Evolutionary conservation across 345 rosid genomes (phyloP).

Genomic region (Euphorbia peplus): DNA sequence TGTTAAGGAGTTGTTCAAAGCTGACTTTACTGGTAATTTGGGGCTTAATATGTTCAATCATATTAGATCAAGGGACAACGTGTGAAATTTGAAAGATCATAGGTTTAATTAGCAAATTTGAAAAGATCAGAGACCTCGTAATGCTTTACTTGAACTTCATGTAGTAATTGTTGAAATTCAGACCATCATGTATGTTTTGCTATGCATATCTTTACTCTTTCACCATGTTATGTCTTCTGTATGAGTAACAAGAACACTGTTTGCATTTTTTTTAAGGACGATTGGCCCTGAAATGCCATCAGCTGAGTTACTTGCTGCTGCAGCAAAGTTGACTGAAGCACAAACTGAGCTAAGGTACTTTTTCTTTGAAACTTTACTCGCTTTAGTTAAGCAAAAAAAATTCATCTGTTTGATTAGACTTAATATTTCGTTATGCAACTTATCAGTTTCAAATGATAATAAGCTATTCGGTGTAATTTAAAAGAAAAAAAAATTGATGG

Average conservation of each 20-base stretch:
- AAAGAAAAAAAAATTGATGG: not conserved
- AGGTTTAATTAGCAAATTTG: no score
- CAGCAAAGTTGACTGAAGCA: slow-evolving; percentile 93
- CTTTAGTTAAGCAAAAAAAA: slow-evolving; percentile 4
- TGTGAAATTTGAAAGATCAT: no score
- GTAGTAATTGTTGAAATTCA: not conserved
- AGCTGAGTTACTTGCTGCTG: slow-evolving; percentile 87
- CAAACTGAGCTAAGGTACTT: slow-evolving; percentile 77
- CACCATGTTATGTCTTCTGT: not conserved
- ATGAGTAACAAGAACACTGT: not conserved
- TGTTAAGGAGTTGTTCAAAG: no score
- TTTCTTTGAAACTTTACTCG: not conserved
- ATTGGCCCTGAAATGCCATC: slow-evolving; percentile 96
- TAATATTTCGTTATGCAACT: not conserved
- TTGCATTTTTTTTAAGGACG: slow-evolving; percentile 44
- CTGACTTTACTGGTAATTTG: no score
- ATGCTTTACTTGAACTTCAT: not conserved
- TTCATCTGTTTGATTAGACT: slow-evolving; percentile 4
- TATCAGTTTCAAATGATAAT: not conserved
- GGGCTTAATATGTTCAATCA: no score
- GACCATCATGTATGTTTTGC: not conserved
- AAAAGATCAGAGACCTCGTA: no score
- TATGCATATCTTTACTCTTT: not conserved
- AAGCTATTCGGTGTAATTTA: not conserved
- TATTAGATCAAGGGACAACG: no score